Conservation (phyloP, 768 basidiomycete species). For the Xerocomus brunneocitrinus region DNA sequence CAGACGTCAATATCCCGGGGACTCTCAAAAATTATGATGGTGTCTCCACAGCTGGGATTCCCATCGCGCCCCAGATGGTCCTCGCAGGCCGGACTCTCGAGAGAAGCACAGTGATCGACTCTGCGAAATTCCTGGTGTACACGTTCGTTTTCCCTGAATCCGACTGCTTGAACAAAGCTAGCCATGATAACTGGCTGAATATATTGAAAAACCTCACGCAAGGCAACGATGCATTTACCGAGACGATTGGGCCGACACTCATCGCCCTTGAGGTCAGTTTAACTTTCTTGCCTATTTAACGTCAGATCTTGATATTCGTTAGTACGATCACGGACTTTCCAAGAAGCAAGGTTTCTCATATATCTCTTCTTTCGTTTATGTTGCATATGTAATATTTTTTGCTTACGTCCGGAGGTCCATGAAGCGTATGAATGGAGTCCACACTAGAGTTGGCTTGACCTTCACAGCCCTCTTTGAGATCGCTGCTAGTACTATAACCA, state of each 20-base stretch:
- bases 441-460: constrained; percentile 86
- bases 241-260: constrained; percentile 40
- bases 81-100: constrained; percentile 63
- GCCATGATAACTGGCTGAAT: constrained; percentile 63
- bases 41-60: constrained; percentile 56
- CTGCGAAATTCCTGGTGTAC: constrained; percentile 67
- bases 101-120: constrained; percentile 50
- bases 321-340: constrained; percentile 54
- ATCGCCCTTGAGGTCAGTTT: constrained; percentile 41
- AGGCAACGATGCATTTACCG: constrained; percentile 34
- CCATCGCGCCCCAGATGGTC: constrained; percentile 70
- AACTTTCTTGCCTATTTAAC: constrained; percentile 10
- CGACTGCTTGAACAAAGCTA: constrained; percentile 58
- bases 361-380: constrained; percentile 66
- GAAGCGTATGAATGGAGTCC: constrained; percentile 75
- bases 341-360: constrained; percentile 47
- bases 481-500: constrained; percentile 88
- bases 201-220: constrained; percentile 43
- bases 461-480: constrained; percentile 94
- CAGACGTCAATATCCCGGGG: constrained; percentile 54
- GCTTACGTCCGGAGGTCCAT: constrained; percentile 74
- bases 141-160: constrained; percentile 80
- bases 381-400: constrained; percentile 73
- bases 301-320: constrained; percentile 10
- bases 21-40: constrained; percentile 53